Percentiles rank a stretch among this genome's conserved stretches.
Conservation (phyloP, 768 basidiomycete genomes). For the Hysterangium stoloniferum region DNA sequence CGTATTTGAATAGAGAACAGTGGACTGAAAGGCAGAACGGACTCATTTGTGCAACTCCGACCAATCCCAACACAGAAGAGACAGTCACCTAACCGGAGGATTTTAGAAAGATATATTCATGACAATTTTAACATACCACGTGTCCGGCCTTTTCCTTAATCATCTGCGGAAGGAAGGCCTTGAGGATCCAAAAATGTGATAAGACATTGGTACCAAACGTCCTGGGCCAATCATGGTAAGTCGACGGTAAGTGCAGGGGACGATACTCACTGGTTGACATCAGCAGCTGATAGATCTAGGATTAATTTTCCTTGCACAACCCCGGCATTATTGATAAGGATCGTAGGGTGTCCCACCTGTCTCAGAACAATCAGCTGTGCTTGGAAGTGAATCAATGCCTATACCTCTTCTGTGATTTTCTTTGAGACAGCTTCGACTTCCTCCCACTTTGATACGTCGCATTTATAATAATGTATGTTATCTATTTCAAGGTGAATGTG, state of each 20-base stretch:
- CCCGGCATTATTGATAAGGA: conserved; percentile 93
- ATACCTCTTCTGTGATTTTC: conserved; percentile 70
- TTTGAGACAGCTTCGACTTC: conserved; percentile 73
- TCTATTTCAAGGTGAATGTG: conserved; percentile 32
- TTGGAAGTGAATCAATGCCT: background rate
- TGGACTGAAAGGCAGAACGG: conserved; percentile 29
- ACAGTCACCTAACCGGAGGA: conserved; percentile 53
- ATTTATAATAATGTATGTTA: conserved; percentile 80
- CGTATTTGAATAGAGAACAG: conserved; percentile 5
- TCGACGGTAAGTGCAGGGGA: background rate
- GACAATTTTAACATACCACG: conserved; percentile 46
- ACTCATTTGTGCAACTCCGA: conserved; percentile 74
- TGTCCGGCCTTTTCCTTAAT: conserved; percentile 74
- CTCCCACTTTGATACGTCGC: conserved; percentile 86
- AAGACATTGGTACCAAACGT: conserved; percentile 87
- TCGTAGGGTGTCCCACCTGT: conserved; percentile 81
- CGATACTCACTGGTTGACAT: conserved; percentile 65
- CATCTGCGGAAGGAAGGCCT: conserved; percentile 89
- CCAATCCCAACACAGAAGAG: conserved; percentile 64
- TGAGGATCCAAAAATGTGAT: conserved; percentile 86
- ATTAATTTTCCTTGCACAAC: conserved; percentile 86
- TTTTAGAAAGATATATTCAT: background rate
- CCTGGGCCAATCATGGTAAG: conserved; percentile 31
- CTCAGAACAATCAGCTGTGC: conserved; percentile 2
- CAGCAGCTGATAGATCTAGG: conserved; percentile 68